phyloP scores from a whole-genome alignment of 495 filamentous ascomycete genomes.

The Hypoxylon fuscum region DNA sequence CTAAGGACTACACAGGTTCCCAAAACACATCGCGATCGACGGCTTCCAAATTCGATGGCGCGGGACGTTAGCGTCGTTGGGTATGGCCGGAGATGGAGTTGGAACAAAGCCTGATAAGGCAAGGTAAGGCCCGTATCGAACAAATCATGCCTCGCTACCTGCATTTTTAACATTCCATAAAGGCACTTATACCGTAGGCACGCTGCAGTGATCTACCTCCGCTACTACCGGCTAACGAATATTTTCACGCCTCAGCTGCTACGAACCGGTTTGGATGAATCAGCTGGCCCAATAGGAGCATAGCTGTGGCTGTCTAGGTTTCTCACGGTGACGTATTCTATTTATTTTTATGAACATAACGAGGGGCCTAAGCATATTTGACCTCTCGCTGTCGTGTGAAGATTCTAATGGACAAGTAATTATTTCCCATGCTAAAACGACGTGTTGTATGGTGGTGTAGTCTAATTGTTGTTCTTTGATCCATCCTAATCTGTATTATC shows the following conservation, averaged over 20 bases:
- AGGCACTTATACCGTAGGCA: conserved; percentile 5
- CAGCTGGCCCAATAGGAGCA: conserved; percentile 21
- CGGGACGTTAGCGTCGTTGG: conserved; percentile 31
- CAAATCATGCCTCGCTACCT: conserved; percentile 12
- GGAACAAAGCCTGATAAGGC: conserved; percentile 23
- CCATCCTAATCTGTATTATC: no score
- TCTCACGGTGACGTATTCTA: conserved; percentile 28
- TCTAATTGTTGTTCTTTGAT: no score
- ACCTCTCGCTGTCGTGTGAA: background rate
- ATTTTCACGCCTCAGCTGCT: conserved; percentile 18
- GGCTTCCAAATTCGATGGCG: conserved; percentile 34
- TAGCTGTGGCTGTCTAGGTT: conserved; percentile 5
- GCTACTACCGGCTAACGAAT: conserved; percentile 19
- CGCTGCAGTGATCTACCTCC: conserved; percentile 16
- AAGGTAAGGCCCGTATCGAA: conserved; percentile 7
- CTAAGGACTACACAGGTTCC: background rate
- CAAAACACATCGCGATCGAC: conserved; percentile 22
- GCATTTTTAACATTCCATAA: conserved; percentile 2
- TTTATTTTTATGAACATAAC: conserved; percentile 1
- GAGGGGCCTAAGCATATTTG: background rate
- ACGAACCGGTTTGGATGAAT: conserved; percentile 26
- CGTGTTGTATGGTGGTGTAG: background rate
- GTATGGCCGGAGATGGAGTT: conserved; percentile 5
- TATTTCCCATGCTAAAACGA: background rate
- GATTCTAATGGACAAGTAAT: background rate